Evolutionary conservation across 2,329 filamentous ascomycete genomes (phyloP).

Genomic region (Clonostachys rhizophaga): DNA sequence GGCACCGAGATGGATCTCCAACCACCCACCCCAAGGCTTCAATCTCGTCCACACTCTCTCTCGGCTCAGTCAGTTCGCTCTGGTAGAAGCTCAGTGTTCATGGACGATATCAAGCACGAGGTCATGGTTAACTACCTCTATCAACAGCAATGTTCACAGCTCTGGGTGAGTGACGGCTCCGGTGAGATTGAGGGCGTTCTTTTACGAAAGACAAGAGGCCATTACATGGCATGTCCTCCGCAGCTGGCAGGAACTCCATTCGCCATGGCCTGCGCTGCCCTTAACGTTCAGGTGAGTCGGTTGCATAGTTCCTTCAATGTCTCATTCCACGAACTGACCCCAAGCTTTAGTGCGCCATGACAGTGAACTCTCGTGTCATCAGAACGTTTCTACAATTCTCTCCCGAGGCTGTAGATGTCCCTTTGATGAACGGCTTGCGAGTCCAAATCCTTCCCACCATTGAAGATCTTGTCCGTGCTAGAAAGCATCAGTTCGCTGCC

Average conservation of each 20-base stretch:
- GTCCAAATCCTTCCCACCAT: slow-evolving; percentile 72
- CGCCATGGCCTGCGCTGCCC: slow-evolving; percentile 57
- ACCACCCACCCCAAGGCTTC: slow-evolving; percentile 39
- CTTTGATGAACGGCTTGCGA: slow-evolving; percentile 70
- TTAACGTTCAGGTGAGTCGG: slow-evolving; percentile 63
- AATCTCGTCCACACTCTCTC: slow-evolving; percentile 47
- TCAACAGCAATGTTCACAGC: slow-evolving; percentile 69
- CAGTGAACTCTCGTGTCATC: slow-evolving; percentile 74
- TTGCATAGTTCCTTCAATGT: not conserved
- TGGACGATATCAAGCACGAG: slow-evolving; percentile 74
- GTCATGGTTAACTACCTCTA: slow-evolving; percentile 82
- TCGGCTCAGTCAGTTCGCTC: slow-evolving; percentile 37
- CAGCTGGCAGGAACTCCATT: slow-evolving; percentile 58
- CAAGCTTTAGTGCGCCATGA: slow-evolving; percentile 63
- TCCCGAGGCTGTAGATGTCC: slow-evolving; percentile 69
- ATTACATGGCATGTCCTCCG: slow-evolving; percentile 71
- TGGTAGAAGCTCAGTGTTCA: slow-evolving; percentile 45
- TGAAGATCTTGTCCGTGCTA: slow-evolving; percentile 63
- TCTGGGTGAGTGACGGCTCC: slow-evolving; percentile 69
- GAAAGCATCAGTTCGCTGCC: slow-evolving; percentile 77
- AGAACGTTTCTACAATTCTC: slow-evolving; percentile 73
- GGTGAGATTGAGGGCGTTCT: slow-evolving; percentile 69
- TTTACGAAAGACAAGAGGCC: slow-evolving; percentile 60
- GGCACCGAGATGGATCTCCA: slow-evolving; percentile 43
- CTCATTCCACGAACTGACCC: not conserved